Percentiles rank a stretch among this genome's conserved stretches.
phyloP scores from a whole-genome alignment of 177 flowering plant genomes.

The Telopea speciosissima region DNA sequence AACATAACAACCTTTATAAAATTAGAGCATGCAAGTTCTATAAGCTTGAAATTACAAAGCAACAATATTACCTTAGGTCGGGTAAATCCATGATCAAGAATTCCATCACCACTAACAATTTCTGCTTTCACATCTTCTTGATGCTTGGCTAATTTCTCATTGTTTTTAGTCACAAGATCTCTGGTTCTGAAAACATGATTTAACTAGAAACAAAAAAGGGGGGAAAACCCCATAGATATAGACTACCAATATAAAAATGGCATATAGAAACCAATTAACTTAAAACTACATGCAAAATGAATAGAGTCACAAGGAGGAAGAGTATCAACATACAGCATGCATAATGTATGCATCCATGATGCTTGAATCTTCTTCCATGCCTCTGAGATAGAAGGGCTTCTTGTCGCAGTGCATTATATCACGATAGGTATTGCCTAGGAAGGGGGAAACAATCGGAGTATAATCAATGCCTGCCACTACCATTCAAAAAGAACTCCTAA shows the following conservation, averaged over 20 bases:
- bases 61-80: slow-evolving; percentile 73
- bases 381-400: slow-evolving; percentile 84
- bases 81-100: slow-evolving; percentile 89
- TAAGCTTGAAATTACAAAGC: background rate
- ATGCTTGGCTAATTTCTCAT: slow-evolving; percentile 56
- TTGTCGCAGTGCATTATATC: slow-evolving; percentile 82
- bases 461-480: too few species aligned
- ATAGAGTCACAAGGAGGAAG: slow-evolving; percentile 1
- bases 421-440: slow-evolving; percentile 69
- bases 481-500: too few species aligned
- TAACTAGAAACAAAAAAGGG: slow-evolving; percentile 55
- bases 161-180: slow-evolving; percentile 66
- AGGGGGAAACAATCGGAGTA: background rate
- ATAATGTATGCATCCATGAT: slow-evolving; percentile 82
- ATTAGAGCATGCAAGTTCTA: background rate
- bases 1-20: background rate
- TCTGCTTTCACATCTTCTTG: slow-evolving; percentile 31
- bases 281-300: background rate
- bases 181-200: slow-evolving; percentile 78
- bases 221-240: background rate
- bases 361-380: slow-evolving; percentile 66
- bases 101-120: slow-evolving; percentile 29
- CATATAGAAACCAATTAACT: background rate
- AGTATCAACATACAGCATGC: slow-evolving; percentile 58
- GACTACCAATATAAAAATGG: slow-evolving; percentile 2